Percentiles rank a stretch among this genome's conserved stretches.
These are phyloP conservation scores for Globisporangium acanthophoron DNA, from an alignment of 352 stramenopile species.

Conservation along the genomic window DNA sequence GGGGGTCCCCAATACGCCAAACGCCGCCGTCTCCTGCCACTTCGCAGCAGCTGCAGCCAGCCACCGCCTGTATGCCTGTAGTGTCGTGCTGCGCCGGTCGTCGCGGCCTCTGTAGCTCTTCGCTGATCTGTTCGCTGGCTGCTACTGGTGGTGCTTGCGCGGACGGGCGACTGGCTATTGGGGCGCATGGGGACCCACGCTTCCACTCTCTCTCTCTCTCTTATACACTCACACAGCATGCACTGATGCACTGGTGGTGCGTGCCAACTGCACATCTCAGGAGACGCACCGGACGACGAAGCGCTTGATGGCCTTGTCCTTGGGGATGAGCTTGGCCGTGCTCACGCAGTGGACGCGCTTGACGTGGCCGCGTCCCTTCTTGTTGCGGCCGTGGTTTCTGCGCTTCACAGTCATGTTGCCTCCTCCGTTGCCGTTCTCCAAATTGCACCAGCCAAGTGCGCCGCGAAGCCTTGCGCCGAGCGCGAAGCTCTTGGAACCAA, in stretches of 20 bases:
- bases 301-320: slow-evolving; percentile 93
- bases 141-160: neutral
- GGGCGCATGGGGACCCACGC: too few relatives aligned
- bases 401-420: slow-evolving; percentile 98
- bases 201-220: too few relatives aligned
- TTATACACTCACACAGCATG: too few relatives aligned
- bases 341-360: slow-evolving; percentile 98
- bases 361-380: slow-evolving; percentile 98
- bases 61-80: neutral
- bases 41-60: neutral
- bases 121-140: neutral
- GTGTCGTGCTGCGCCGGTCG: too few relatives aligned
- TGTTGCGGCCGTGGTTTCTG: slow-evolving; percentile 98
- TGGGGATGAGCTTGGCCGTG: slow-evolving; percentile 98
- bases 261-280: neutral
- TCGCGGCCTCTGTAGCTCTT: neutral
- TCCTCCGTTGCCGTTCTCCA: slow-evolving; percentile 83
- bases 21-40: too few relatives aligned
- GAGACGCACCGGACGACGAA: slow-evolving; percentile 86
- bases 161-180: neutral
- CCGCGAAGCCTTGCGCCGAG: slow-evolving; percentile 20
- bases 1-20: too few relatives aligned
- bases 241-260: neutral
- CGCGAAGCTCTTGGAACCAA: neutral
- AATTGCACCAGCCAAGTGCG: slow-evolving; percentile 41